phyloP scores from a whole-genome alignment of 2,329 filamentous ascomycete species.

The Hypocrella siamensis region DNA sequence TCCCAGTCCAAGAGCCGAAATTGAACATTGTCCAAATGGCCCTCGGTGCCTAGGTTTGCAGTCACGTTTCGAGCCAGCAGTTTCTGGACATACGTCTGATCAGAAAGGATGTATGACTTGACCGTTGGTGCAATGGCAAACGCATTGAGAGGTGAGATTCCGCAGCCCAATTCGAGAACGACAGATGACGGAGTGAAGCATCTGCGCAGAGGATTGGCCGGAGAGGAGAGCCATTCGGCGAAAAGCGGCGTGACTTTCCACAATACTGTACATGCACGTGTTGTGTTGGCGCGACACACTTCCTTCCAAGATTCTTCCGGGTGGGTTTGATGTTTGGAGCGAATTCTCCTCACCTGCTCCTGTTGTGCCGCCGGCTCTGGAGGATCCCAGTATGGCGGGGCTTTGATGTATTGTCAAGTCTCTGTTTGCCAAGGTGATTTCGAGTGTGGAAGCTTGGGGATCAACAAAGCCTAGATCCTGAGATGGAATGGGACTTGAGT shows the following conservation, averaged over 20 bases:
- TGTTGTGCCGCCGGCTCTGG: constrained; percentile 45
- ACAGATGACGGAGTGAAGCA: constrained; percentile 31
- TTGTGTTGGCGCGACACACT: neutral
- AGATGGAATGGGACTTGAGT: constrained; percentile 59
- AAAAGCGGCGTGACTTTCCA: constrained; percentile 85
- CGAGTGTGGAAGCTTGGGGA: constrained; percentile 45
- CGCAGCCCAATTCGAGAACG: constrained; percentile 75
- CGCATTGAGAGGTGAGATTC: constrained; percentile 68
- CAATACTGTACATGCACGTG: constrained; percentile 39
- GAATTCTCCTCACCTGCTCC: constrained; percentile 28
- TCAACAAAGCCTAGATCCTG: constrained; percentile 78
- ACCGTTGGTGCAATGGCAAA: constrained; percentile 49
- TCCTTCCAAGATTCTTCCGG: neutral
- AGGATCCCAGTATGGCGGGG: constrained; percentile 64
- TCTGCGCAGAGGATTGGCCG: constrained; percentile 45
- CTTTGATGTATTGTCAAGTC: constrained; percentile 74
- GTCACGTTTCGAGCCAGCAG: constrained; percentile 62
- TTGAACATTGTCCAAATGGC: constrained; percentile 18
- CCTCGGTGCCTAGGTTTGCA: constrained; percentile 33
- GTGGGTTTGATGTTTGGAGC: neutral
- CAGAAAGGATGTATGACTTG: constrained; percentile 59
- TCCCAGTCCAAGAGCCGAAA: constrained; percentile 75
- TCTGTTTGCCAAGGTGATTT: constrained; percentile 49
- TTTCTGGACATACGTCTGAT: constrained; percentile 72
- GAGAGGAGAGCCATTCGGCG: constrained; percentile 59